These are phyloP conservation scores for Metschnikowia anglica DNA, from an alignment of 805 yeast species.

Conservation along the genomic window DNA sequence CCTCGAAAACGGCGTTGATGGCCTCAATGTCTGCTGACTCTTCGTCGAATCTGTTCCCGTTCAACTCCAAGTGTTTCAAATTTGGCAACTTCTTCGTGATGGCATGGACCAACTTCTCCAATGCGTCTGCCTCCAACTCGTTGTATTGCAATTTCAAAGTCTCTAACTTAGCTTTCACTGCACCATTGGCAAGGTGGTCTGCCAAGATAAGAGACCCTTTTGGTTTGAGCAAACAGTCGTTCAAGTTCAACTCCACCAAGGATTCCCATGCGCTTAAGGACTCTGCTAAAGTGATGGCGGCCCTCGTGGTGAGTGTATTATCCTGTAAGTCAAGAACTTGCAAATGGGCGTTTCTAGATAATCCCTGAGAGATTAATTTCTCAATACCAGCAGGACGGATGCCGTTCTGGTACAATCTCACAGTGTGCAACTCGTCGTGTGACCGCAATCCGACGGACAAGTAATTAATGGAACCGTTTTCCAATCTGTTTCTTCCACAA, in stretches of 20 bases:
- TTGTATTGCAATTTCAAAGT: slow-evolving; percentile 79
- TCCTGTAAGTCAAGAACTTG: slow-evolving; percentile 85
- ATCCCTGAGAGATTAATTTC: slow-evolving; percentile 69
- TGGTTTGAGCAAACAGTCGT: slow-evolving; percentile 83
- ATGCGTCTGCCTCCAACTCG: slow-evolving; percentile 70
- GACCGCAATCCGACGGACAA: slow-evolving; percentile 82
- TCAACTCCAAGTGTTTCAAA: slow-evolving; percentile 71
- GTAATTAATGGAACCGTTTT: slow-evolving; percentile 87
- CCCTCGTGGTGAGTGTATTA: slow-evolving; percentile 81
- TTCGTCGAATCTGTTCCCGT: slow-evolving; percentile 92
- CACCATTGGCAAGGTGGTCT: slow-evolving; percentile 43
- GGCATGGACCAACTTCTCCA: slow-evolving; percentile 57
- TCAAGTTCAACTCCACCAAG: slow-evolving; percentile 76
- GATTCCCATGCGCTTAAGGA: slow-evolving; percentile 56
- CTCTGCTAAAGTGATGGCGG: slow-evolving; percentile 53
- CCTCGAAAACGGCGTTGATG: slow-evolving; percentile 62
- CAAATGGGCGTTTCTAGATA: slow-evolving; percentile 58
- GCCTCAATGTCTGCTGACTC: slow-evolving; percentile 69
- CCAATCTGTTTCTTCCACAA: slow-evolving; percentile 96
- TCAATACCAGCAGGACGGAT: slow-evolving; percentile 92
- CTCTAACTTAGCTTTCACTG: slow-evolving; percentile 46
- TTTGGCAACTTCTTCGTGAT: slow-evolving; percentile 55
- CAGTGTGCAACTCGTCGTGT: slow-evolving; percentile 68
- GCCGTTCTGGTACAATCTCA: slow-evolving; percentile 92
- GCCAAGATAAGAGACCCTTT: slow-evolving; percentile 65